Evolutionary conservation across 495 filamentous ascomycete species (phyloP).

Genomic region (Tuber umbilicatum): DNA sequence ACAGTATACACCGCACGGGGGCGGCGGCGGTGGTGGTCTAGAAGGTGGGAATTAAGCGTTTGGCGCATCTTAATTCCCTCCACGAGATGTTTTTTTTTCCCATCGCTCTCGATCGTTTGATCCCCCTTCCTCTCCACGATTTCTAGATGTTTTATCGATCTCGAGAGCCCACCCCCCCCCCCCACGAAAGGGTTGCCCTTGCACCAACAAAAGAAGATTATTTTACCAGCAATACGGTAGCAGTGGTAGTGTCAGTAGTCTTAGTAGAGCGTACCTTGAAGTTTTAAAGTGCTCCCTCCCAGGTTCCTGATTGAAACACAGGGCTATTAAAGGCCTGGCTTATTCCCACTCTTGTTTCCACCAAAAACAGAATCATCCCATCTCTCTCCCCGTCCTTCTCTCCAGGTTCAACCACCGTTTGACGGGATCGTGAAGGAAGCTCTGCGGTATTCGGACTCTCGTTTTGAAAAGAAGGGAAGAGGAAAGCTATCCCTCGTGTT

Average conservation of each 20-base stretch:
- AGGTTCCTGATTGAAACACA: neutral
- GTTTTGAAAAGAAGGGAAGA: neutral
- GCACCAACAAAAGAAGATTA: neutral
- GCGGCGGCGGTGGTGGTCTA: conserved; percentile 1
- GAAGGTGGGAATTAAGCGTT: neutral
- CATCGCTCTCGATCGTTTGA: conserved; percentile 1
- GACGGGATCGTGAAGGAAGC: neutral
- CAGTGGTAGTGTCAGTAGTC: neutral
- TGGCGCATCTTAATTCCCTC: neutral
- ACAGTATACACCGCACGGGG: neutral
- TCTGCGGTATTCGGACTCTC: neutral
- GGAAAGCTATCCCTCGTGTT: neutral
- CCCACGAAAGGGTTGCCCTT: neutral
- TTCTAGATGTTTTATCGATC: conserved; percentile 2
- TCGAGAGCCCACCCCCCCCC: neutral
- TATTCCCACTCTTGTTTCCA: neutral
- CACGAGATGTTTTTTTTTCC: neutral
- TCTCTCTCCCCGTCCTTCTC: neutral
- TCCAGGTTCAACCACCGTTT: neutral
- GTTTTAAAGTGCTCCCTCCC: neutral
- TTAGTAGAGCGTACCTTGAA: neutral
- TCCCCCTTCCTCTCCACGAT: neutral
- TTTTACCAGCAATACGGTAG: neutral
- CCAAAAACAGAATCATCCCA: neutral
- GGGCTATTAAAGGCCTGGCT: neutral